Percentiles rank a stretch among this genome's conserved stretches.
phyloP scores from a whole-genome alignment of 164 flowering plant species.

The Vitis riparia region DNA sequence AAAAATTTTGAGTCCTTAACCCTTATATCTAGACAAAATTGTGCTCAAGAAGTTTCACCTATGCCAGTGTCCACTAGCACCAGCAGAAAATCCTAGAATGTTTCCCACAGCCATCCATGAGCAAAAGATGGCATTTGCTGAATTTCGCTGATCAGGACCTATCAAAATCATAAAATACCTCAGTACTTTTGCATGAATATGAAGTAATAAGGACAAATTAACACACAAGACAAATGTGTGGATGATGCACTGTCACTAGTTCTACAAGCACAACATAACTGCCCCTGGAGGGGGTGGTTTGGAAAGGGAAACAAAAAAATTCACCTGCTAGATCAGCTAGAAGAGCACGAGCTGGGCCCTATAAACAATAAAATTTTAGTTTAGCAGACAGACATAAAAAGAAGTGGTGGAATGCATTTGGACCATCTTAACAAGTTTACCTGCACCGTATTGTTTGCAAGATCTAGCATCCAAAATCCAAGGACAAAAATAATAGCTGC shows the following conservation, averaged over 20 bases:
- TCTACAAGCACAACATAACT: background rate
- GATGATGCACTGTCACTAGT: slow-evolving; percentile 2
- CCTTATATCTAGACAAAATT: slow-evolving; percentile 3
- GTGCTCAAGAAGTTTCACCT: slow-evolving; percentile 39
- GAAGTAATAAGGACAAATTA: background rate
- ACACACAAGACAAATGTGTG: background rate
- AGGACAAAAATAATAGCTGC: slow-evolving; percentile 84
- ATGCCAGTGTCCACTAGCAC: slow-evolving; percentile 94
- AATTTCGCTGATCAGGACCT: slow-evolving; percentile 92
- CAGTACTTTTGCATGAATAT: background rate
- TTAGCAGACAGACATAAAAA: background rate
- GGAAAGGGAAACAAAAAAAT: background rate
- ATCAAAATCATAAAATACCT: slow-evolving; percentile 6
- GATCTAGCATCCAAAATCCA: slow-evolving; percentile 99
- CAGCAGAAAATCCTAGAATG: slow-evolving; percentile 89
- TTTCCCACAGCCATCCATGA: slow-evolving; percentile 99
- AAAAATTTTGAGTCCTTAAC: too few species aligned
- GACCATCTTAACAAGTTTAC: slow-evolving; percentile 35
- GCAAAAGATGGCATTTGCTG: slow-evolving; percentile 90
- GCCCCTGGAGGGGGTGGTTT: background rate
- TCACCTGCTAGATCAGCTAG: slow-evolving; percentile 94
- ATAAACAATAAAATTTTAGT: slow-evolving; percentile 17
- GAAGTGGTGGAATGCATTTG: background rate
- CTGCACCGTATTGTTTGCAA: slow-evolving; percentile 98
- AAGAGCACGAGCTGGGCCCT: slow-evolving; percentile 99